A percentile compares a stretch with the other conserved stretches of the same genome.
Conservation (phyloP, 441 rosid species). For the Rhodomyrtus psidioides region DNA sequence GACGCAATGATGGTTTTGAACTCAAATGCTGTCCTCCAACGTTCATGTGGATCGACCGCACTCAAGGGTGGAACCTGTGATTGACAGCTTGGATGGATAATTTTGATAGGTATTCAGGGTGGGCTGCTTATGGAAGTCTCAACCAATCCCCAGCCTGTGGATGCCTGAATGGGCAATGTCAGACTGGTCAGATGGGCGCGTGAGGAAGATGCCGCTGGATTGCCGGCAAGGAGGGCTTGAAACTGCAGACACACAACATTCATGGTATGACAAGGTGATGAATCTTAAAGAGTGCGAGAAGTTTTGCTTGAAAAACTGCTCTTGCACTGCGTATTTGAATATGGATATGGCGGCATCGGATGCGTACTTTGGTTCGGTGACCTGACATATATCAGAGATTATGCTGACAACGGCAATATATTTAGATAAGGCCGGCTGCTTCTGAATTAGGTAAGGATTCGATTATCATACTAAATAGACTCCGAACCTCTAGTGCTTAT, state of each 20-base stretch:
- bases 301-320: background rate
- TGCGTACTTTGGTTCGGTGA: constrained; percentile 22
- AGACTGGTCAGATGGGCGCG: constrained; percentile 11
- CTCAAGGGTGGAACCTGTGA: background rate
- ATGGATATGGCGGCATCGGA: constrained; percentile 13
- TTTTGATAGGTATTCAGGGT: too few species aligned
- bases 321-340: background rate
- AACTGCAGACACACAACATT: constrained; percentile 13
- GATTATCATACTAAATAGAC: background rate
- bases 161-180: background rate
- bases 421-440: constrained; percentile 1
- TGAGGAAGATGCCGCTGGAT: constrained; percentile 5
- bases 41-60: background rate
- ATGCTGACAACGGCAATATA: constrained; percentile 2
- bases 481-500: background rate
- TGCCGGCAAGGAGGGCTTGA: constrained; percentile 7
- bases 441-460: background rate
- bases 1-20: background rate
- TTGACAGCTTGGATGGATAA: background rate
- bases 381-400: constrained; percentile 13
- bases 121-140: too few species aligned
- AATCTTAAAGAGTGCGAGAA: constrained; percentile 13
- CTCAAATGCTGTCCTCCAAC: background rate
- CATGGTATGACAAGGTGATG: constrained; percentile 3
- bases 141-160: too few species aligned